These are phyloP conservation scores for Auricularia sp. DNA, from an alignment of 768 basidiomycete genomes.

Conservation along the genomic window DNA sequence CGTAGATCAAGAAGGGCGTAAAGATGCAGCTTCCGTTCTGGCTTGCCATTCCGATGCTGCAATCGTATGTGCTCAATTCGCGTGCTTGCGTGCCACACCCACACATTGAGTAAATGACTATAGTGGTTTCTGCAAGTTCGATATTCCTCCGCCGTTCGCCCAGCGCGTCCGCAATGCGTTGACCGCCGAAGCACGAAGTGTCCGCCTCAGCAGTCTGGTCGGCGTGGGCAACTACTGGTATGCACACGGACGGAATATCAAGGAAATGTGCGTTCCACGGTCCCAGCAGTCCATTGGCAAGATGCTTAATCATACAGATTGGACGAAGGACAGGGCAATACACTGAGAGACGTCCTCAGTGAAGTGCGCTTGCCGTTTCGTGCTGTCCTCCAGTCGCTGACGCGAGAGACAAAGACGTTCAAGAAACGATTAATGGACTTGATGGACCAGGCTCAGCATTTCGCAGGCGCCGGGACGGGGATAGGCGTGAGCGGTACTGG, in stretches of 20 bases:
- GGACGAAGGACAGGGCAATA: conserved; percentile 60
- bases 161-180: conserved; percentile 74
- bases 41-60: conserved; percentile 79
- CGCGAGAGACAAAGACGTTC: conserved; percentile 45
- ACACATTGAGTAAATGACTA: neutral
- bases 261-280: conserved; percentile 55
- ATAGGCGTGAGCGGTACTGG: conserved; percentile 36
- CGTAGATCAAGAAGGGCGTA: conserved; percentile 62
- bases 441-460: conserved; percentile 83
- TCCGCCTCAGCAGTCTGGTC: conserved; percentile 71
- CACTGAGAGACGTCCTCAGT: conserved; percentile 61
- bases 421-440: conserved; percentile 64
- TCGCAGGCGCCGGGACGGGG: conserved; percentile 58
- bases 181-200: conserved; percentile 79
- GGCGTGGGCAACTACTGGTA: conserved; percentile 90
- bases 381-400: neutral
- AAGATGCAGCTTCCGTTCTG: conserved; percentile 84
- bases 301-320: conserved; percentile 37
- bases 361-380: conserved; percentile 35
- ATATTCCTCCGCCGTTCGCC: conserved; percentile 69
- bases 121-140: conserved; percentile 37
- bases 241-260: conserved; percentile 78
- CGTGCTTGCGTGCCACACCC: neutral
- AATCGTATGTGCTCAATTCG: conserved; percentile 41
- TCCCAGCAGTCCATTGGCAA: neutral